Evolutionary conservation across 1,284 basidiomycete genomes (phyloP).

Genomic region (Cryptococcus sp.): DNA sequence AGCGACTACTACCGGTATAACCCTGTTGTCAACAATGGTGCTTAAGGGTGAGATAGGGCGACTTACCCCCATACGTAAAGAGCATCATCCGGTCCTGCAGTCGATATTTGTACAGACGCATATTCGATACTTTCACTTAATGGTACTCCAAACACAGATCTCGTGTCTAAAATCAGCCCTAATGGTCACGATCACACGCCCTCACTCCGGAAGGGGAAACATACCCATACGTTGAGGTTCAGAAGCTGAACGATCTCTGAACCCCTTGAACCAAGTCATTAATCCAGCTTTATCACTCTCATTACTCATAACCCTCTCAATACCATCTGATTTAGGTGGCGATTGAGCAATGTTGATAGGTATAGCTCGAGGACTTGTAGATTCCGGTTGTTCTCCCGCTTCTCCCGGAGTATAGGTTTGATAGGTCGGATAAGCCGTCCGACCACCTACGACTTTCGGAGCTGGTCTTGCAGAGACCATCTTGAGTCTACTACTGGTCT

Average conservation of each 20-base stretch:
- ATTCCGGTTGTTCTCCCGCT: conserved; percentile 9
- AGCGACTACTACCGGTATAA: conserved; percentile 93
- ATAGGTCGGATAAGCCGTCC: conserved; percentile 40
- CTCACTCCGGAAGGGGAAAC: neutral
- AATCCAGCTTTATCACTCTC: conserved; percentile 48
- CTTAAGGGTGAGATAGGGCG: neutral
- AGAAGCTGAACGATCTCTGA: conserved; percentile 56
- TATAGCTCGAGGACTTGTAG: neutral
- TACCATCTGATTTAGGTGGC: neutral
- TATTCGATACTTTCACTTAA: conserved; percentile 77
- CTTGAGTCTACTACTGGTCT: too few species aligned
- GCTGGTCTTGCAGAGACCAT: conserved; percentile 43
- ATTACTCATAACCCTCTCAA: neutral
- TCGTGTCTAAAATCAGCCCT: conserved; percentile 1
- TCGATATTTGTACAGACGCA: conserved; percentile 90
- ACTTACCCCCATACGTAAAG: conserved; percentile 70
- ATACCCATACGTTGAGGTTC: conserved; percentile 6
- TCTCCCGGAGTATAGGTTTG: conserved; percentile 36
- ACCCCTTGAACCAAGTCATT: conserved; percentile 78
- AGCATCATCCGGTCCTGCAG: conserved; percentile 74
- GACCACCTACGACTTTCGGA: conserved; percentile 31
- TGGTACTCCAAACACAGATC: conserved; percentile 75
- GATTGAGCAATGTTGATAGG: neutral
- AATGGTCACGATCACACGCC: neutral
- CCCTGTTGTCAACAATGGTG: conserved; percentile 50